Base-by-base conservation (phyloP, 2,329 filamentous ascomycete species). In the Colletotrichum truncatum region DNA sequence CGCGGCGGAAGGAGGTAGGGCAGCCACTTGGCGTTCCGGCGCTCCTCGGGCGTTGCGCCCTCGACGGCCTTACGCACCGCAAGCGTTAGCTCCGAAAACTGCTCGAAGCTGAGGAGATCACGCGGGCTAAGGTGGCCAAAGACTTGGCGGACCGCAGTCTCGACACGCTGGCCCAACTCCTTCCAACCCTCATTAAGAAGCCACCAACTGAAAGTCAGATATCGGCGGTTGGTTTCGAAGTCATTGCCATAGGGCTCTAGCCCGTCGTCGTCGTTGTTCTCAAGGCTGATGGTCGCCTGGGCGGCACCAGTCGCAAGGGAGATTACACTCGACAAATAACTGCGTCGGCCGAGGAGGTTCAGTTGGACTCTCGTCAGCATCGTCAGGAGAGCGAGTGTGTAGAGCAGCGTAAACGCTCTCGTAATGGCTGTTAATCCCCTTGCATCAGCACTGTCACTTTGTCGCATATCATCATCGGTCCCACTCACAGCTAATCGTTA, bases 201-300 rank as follows among this genome's bases (percentile, higher is more conserved):
- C 94, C 95, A 99, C 96, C 96, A 99, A 79, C 93, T 97, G 77
- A 98, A 97, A 39, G 94, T 97, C 51, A 99, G 84, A 75, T 98
- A 99, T 74, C 93, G 92, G 71, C 94, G 87, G 78, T 99, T 99
- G 32, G 94, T 97, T 77, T 98, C 94, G 71, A 97, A 98, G 77
- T 99, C 96, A 77, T 92, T 95, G 45, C 94, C 94, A 74, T 97
- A 94, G 4, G 89, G 87, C 71, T 95, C 92, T 16, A 87, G 84
- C 73, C 91, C 91, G 75, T 96, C 93, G 75, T 98, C 94, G 75
- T 98, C 95, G 73, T 97, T 90, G 77, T 98, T 96, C 80, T 98
- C 94, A 16, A 98, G 85, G 71, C 87, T 94, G 75, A 99, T 99
- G 43, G 89, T 91, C 4, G 91, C 89, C 55, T 92, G 87, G 16